Evolutionary conservation across 257 asterid genomes (phyloP).

Genomic region (Solanum phureja): DNA sequence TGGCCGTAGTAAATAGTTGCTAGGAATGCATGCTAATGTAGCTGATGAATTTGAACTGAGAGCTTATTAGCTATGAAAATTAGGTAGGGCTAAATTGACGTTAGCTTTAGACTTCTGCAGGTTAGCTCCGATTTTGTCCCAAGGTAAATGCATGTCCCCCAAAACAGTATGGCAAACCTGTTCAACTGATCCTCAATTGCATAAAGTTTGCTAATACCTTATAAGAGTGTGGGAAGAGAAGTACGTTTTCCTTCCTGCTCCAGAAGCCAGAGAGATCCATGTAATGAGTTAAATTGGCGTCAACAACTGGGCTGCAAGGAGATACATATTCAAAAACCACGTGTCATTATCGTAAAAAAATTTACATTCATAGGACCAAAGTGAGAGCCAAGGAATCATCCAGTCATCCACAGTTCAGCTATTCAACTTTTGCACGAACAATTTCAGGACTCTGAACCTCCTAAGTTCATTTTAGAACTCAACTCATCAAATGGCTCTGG

Average conservation of each 20-base stretch:
- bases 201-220: neutral
- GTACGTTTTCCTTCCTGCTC: neutral
- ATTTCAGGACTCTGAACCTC: neutral
- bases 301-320: neutral
- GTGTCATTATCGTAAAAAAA: neutral
- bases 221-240: neutral
- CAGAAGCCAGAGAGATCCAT: neutral
- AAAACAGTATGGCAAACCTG: neutral
- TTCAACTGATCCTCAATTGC: neutral
- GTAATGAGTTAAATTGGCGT: neutral
- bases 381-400: neutral
- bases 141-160: neutral
- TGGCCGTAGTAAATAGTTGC: neutral
- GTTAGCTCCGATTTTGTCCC: neutral
- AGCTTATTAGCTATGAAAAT: neutral
- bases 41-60: neutral
- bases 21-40: neutral
- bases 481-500: neutral
- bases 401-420: neutral
- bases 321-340: neutral
- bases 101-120: neutral
- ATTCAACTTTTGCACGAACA: neutral
- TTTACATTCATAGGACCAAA: neutral
- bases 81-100: neutral
- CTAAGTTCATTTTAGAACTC: neutral